Conservation (phyloP, 2,329 filamentous ascomycete genomes). For the Diaporthe velutina region DNA sequence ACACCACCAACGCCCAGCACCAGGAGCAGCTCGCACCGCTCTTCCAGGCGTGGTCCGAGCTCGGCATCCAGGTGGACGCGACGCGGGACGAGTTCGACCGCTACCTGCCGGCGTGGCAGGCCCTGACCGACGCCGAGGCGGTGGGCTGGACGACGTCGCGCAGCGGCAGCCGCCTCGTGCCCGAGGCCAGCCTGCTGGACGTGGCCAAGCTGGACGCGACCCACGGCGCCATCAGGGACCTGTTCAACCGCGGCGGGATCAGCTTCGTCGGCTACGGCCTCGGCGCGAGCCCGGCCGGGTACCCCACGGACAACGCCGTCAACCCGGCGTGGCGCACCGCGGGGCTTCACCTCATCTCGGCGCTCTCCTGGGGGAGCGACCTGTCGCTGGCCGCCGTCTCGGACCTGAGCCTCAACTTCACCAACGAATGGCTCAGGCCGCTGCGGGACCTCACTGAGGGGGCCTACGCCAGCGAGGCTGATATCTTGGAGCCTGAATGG, state of each 20-base stretch:
- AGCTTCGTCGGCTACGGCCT: constrained; percentile 46
- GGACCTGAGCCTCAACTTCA: constrained; percentile 39
- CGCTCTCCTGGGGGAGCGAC: constrained; percentile 42
- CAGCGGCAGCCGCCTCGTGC: constrained; percentile 16
- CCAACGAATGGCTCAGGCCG: constrained; percentile 49
- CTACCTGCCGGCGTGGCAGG: neutral
- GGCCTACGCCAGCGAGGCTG: constrained; percentile 56
- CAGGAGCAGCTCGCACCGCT: constrained; percentile 21
- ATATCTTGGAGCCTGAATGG: constrained; percentile 51
- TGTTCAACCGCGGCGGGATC: constrained; percentile 42
- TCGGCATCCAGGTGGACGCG: neutral
- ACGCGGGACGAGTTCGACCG: neutral
- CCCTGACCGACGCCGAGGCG: neutral
- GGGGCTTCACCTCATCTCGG: constrained; percentile 53
- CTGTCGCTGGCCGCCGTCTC: constrained; percentile 31
- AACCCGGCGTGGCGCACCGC: constrained; percentile 64
- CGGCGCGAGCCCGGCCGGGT: neutral
- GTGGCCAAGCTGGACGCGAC: constrained; percentile 31
- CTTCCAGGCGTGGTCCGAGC: constrained; percentile 42
- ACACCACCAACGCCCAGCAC: constrained; percentile 14
- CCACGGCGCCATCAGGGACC: constrained; percentile 44
- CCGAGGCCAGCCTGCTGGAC: neutral
- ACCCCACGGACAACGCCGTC: constrained; percentile 52
- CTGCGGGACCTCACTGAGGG: constrained; percentile 49
- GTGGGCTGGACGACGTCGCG: neutral